Evolutionary conservation across 2,329 filamentous ascomycete species (phyloP).

Genomic region (Fusarium nodosum): DNA sequence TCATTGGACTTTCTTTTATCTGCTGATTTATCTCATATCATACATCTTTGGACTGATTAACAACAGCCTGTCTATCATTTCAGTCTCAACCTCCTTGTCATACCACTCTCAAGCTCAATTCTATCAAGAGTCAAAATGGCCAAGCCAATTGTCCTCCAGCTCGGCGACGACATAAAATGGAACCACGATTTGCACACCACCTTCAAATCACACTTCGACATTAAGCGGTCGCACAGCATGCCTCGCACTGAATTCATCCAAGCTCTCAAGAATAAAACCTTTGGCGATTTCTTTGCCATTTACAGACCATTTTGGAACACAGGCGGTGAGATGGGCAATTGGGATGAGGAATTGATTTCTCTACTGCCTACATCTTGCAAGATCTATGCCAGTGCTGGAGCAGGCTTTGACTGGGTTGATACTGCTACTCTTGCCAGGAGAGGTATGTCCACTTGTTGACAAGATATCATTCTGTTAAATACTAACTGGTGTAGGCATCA

Average conservation of each 20-base stretch:
- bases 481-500: constrained; percentile 37
- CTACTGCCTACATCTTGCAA: constrained; percentile 44
- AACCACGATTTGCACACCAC: constrained; percentile 46
- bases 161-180: constrained; percentile 49
- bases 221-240: constrained; percentile 48
- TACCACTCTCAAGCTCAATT: not conserved
- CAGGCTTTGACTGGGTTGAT: constrained; percentile 50
- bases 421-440: constrained; percentile 42
- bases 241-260: constrained; percentile 46
- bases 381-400: constrained; percentile 48
- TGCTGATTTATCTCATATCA: not conserved
- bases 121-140: constrained; percentile 27
- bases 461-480: not conserved
- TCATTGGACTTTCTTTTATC: not conserved
- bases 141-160: constrained; percentile 49
- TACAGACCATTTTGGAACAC: constrained; percentile 50
- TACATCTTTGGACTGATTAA: not conserved
- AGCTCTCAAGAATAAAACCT: constrained; percentile 42
- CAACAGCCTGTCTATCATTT: not conserved
- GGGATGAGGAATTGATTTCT: constrained; percentile 47
- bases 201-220: constrained; percentile 46
- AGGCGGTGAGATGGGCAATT: constrained; percentile 49
- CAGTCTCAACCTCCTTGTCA: not conserved
- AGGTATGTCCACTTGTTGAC: constrained; percentile 16
- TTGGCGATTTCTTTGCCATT: constrained; percentile 47